phyloP scores from a whole-genome alignment of 2,329 filamentous ascomycete genomes.

The Nemania serpens region DNA sequence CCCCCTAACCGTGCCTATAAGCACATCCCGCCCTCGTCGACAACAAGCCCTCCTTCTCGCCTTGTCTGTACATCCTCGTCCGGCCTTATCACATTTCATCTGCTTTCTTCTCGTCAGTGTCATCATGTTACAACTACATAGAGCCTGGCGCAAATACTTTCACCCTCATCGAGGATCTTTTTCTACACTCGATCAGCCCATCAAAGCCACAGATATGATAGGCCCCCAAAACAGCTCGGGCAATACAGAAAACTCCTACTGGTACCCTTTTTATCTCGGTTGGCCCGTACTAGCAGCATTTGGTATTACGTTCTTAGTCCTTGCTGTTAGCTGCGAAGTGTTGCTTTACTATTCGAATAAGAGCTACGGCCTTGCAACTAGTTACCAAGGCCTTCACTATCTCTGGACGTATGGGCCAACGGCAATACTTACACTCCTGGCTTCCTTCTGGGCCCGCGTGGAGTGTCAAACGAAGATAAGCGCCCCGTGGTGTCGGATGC shows the following conservation, averaged over 20 bases:
- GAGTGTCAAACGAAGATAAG: constrained; percentile 16
- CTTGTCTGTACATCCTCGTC: no score
- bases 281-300: background rate
- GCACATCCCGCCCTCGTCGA: no score
- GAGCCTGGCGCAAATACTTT: background rate
- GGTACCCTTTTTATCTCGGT: background rate
- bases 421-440: constrained; percentile 41
- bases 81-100: no score
- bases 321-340: background rate
- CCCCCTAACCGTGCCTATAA: no score
- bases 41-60: no score
- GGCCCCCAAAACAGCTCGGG: no score
- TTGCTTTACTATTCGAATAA: constrained; percentile 3
- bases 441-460: constrained; percentile 16
- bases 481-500: constrained; percentile 13
- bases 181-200: background rate
- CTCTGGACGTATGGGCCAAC: constrained; percentile 40
- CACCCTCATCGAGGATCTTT: background rate
- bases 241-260: background rate
- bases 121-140: background rate
- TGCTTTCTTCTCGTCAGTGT: background rate
- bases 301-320: background rate
- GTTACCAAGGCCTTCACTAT: constrained; percentile 3
- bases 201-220: no score
- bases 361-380: constrained; percentile 9